Evolutionary conservation across 768 basidiomycete genomes (phyloP), one percentile per base, ranked within the genome.

Genomic region (Lactarius deliciosus): DNA sequence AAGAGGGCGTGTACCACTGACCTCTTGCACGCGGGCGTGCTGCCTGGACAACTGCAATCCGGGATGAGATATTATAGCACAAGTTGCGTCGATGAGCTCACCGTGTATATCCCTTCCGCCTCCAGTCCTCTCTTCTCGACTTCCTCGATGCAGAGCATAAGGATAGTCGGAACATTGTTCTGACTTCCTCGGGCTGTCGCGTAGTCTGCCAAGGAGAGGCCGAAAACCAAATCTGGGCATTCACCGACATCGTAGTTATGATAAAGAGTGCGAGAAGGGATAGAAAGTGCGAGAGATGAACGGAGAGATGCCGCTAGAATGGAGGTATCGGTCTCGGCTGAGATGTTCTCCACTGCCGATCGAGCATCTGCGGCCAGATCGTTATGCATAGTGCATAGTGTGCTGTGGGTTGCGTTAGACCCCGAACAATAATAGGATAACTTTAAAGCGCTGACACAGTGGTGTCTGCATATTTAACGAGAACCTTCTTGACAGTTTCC

Each of bases 191-290:
- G 85, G 10, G 91, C 83, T 43, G 89, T 93, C 18, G 94, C 91
- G 73, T 96, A 96, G 73, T 96, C 94, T 40, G 89, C 87, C 65
- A 97, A 77, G 70, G 85, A 88, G 69, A 96, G 87, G 25, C 94
- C 95, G 74, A 96, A 97, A 43, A 96, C 91, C 30, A 97, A 77
- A 75, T 96, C 93, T 60, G 83, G 85, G 73, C 94, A 97, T 74
- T 87, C 86, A 28, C 95, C 95, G 30, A 96, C 89, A 68, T 83
- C 80, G 62, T 85, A 89, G 73, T 91, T 87, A 71, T 89, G 82
- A 76, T 94, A 94, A 71, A 91, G 78, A 41, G 87, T 81, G 13
- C 86, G 87, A 66, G 86, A 86, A n/a, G 90, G 92, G 61, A 86
- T 87, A 20, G 87, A 81, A 34, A 82, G 82, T 2, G 85, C 82